Evolutionary conservation across 352 stramenopile genomes (phyloP), one percentile per base, ranked within the genome.

Genomic region (Pilasporangium apinafurcum): DNA sequence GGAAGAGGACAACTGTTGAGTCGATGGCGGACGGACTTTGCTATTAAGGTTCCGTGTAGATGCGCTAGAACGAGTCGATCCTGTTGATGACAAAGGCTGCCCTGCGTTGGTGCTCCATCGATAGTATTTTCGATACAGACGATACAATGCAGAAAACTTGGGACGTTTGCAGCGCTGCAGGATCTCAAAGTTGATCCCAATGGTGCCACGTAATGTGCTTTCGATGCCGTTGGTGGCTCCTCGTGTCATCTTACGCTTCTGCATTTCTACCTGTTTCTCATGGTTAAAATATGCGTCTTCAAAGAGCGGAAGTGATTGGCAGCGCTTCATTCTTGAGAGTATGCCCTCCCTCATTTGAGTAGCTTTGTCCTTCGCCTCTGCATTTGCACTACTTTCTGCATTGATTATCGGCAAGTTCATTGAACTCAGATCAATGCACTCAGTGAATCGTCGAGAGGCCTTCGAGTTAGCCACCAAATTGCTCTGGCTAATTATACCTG

Each of bases 171-270:
- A 80, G 0, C 59, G 55, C 34, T 85, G 68, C 3, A 87, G 48
- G 3, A 79, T 63, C 31, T 87, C 69, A 32, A 83, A 87, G 26
- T 79, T 63, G 17, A 87, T 68, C 3, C 57, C 63, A 4, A 38
- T 27, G 4, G 45, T 30, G 0, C 49, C 44, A 0, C 59, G 50
- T n/a, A 66, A 36, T 2, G 49, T 51, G n/a, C 48, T 58, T 39
- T 68, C 56, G 13, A 70, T 65, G 1, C 51, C 56, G 2, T 29
- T 47, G 6, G 48, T 26, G 2, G 38, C 39, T 14, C 47, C 46
- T 10, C 42, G 44, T 3, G 17, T 32, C 5, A 16, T 29, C 9
- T 13, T 22, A 16, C 37, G 37, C 0, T 28, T 18, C 8, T 33
- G 8, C 17, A 73, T 64, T 21, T 73, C 63, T 1, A 54, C 35